Percentiles rank a stretch among this genome's conserved stretches.
These are phyloP conservation scores for Hibiscus tridactylites DNA, from an alignment of 345 rosid genomes.

Conservation along the genomic window DNA sequence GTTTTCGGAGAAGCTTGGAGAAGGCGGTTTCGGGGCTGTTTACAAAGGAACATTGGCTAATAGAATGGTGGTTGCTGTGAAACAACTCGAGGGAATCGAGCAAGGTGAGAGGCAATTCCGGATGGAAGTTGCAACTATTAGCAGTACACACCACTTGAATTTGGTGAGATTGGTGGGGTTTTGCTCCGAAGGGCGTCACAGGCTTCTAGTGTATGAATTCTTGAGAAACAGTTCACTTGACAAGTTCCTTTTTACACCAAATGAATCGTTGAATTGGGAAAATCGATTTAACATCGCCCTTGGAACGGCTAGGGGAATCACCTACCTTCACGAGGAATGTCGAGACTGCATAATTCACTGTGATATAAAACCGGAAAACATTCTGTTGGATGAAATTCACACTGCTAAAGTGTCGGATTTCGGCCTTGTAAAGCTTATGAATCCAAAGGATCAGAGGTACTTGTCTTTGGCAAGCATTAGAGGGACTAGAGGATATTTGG, in stretches of 20 bases:
- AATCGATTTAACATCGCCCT: constrained; percentile 44
- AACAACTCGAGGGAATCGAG: constrained; percentile 51
- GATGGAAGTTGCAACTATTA: constrained; percentile 63
- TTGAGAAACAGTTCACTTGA: constrained; percentile 62
- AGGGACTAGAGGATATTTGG: constrained; percentile 59
- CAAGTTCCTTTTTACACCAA: constrained; percentile 33
- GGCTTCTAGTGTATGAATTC: constrained; percentile 60
- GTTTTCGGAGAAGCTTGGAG: constrained; percentile 49
- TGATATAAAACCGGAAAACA: constrained; percentile 53
- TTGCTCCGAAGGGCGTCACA: constrained; percentile 53
- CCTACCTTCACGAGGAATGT: constrained; percentile 66
- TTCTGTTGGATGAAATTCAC: constrained; percentile 43
- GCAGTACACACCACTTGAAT: constrained; percentile 63
- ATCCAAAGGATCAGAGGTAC: constrained; percentile 37
- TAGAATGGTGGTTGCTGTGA: constrained; percentile 43
- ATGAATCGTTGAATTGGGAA: constrained; percentile 42
- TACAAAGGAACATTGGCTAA: constrained; percentile 44
- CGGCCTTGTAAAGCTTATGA: constrained; percentile 53
- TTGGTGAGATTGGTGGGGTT: constrained; percentile 56
- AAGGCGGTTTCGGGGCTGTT: constrained; percentile 61
- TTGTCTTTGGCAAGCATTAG: constrained; percentile 37
- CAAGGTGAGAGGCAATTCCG: constrained; percentile 62
- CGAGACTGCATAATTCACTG: constrained; percentile 51
- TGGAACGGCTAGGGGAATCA: constrained; percentile 52
- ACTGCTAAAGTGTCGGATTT: constrained; percentile 53